Base-by-base conservation (phyloP, 805 yeast genomes). In the Pichia paraexigua region DNA sequence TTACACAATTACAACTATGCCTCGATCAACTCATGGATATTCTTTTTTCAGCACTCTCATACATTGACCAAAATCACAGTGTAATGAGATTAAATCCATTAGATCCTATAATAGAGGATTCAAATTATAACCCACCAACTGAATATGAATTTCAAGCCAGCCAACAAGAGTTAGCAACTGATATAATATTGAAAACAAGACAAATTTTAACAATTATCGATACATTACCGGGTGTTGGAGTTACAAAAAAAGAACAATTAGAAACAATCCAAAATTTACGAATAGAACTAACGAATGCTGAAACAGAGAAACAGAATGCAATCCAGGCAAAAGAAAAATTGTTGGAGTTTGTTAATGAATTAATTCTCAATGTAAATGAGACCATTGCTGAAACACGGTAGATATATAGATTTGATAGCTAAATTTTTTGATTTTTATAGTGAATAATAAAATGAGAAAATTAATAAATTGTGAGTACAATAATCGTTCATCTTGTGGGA, bases 191-290 rank as follows among this genome's bases (percentile, higher is more conserved):
- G 52, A 91, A 91, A 62, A 80, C 95, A 6, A 78, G 95, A 59
- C 98, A 94, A 65, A 86, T 92, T 17, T 78, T 87, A 41, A 82
- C 87, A 60, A 77, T 92, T 27, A 90, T 92, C 41, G 95, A 87
- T 62, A 81, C 95, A 2, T 71, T 92, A 43, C 99, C 99, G 0
- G 98, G 97, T 13, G 87, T 89, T 2, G 97, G 95, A 10, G 91
- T 85, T 1, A 80, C 91, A 1, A 85, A 87, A 24, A 78, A 75
- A 44, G 83, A 80, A 50, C 98, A 91, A 66, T 64, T 90, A 63
- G 68, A 70, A 27, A 75, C 76, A 53, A 86, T 92, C 18, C 77
- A 76, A 47, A 72, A 71, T 15, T 70, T 94, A 45, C 85, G 87
- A 46, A 63, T 65, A 44, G 87, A 87, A 57, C 68, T 91, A 50